Evolutionary conservation across 23 red algal species (phyloP).

Genomic region (Pyropia yezoensis): DNA sequence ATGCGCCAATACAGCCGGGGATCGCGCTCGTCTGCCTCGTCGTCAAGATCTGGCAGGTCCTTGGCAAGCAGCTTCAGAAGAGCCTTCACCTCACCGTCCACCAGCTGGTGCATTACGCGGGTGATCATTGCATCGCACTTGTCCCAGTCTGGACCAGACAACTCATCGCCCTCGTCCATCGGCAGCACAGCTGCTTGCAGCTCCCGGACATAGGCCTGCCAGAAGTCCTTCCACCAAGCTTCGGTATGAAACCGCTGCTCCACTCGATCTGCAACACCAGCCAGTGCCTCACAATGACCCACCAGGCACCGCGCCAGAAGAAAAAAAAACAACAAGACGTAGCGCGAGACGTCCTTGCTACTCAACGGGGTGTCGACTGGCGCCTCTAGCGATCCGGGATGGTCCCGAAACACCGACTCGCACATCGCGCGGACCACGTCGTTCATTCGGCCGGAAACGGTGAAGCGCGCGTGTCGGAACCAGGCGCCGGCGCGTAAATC

Average conservation of each 20-base stretch:
- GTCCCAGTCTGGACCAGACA: no score
- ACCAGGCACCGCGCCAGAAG: slow-evolving; percentile 8
- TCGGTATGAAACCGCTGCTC: slow-evolving; percentile 1
- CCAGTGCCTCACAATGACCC: slow-evolving; percentile 2
- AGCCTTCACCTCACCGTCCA: no score
- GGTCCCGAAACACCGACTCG: slow-evolving; percentile 26
- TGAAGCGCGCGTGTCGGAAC: slow-evolving; percentile 18
- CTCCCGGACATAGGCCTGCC: slow-evolving; percentile 6
- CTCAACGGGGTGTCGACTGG: not conserved
- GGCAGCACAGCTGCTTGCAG: not conserved
- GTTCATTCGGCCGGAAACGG: slow-evolving; percentile 12
- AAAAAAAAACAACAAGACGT: slow-evolving; percentile 29
- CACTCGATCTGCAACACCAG: not conserved
- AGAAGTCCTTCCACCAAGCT: slow-evolving; percentile 20
- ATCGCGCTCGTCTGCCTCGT: no score
- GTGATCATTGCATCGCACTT: no score
- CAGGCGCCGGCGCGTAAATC: slow-evolving; percentile 19
- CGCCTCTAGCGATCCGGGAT: slow-evolving; percentile 2
- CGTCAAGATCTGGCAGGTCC: no score
- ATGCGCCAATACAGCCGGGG: no score
- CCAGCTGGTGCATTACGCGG: no score
- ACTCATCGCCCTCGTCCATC: no score
- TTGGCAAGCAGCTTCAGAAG: no score
- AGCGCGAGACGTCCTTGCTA: slow-evolving; percentile 5
- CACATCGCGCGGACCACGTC: slow-evolving; percentile 16